Evolutionary conservation across 495 filamentous ascomycete genomes (phyloP).

Genomic region (Neurospora africana): DNA sequence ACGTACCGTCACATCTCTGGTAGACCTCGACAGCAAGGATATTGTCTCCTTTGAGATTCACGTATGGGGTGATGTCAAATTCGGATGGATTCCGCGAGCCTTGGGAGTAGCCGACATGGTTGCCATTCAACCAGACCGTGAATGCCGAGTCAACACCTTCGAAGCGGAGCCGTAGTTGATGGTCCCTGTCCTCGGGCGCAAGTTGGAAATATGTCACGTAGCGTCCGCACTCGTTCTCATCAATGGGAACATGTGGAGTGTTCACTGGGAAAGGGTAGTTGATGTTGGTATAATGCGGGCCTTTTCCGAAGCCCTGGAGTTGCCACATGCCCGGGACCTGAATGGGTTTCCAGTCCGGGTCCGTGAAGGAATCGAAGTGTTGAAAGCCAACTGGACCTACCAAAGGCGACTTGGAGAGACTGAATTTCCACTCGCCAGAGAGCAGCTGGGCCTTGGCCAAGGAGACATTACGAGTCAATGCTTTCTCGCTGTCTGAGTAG

Average conservation of each 20-base stretch:
- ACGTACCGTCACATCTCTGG: slow-evolving; percentile 55
- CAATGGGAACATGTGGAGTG: slow-evolving; percentile 50
- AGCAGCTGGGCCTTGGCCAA: slow-evolving; percentile 33
- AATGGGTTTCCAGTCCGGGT: slow-evolving; percentile 43
- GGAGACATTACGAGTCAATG: slow-evolving; percentile 19
- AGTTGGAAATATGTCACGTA: slow-evolving; percentile 46
- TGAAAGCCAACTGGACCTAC: slow-evolving; percentile 35
- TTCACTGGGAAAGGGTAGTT: slow-evolving; percentile 52
- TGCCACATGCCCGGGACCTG: slow-evolving; percentile 63
- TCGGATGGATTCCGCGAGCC: slow-evolving; percentile 58
- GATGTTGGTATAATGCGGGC: slow-evolving; percentile 57
- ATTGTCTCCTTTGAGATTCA: slow-evolving; percentile 37
- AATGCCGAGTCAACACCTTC: slow-evolving; percentile 64
- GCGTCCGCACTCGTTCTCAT: slow-evolving; percentile 55
- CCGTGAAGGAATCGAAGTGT: slow-evolving; percentile 8
- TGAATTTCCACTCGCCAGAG: slow-evolving; percentile 49
- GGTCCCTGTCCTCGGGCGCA: slow-evolving; percentile 23
- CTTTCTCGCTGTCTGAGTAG: slow-evolving; percentile 28
- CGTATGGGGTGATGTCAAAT: slow-evolving; percentile 49
- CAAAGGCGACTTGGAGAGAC: slow-evolving; percentile 41
- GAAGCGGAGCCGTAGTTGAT: slow-evolving; percentile 47
- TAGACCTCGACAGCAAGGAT: slow-evolving; percentile 54
- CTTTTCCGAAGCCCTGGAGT: slow-evolving; percentile 51
- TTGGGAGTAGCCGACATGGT: slow-evolving; percentile 56
- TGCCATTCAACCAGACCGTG: slow-evolving; percentile 55